phyloP scores from a whole-genome alignment of 768 basidiomycete genomes.

The Hortiboletus campestris region DNA sequence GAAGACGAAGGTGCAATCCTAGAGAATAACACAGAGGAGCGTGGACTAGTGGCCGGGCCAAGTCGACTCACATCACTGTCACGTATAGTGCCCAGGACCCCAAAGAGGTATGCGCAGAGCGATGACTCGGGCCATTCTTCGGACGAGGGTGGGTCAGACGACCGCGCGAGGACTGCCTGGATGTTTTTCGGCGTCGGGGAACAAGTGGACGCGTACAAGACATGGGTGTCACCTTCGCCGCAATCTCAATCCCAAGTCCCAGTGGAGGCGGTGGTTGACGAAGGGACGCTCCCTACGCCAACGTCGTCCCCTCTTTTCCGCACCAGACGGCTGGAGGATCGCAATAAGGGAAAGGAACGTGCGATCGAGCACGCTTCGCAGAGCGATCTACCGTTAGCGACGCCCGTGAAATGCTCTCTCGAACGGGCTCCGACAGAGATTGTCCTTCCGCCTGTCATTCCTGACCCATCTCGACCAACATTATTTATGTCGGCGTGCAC shows the following conservation, averaged over 20 bases:
- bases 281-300: slow-evolving; percentile 23
- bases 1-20: slow-evolving; percentile 11
- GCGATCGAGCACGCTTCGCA: slow-evolving; percentile 1
- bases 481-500: slow-evolving; percentile 5
- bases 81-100: not conserved
- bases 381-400: not conserved
- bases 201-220: slow-evolving; percentile 10
- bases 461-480: not conserved
- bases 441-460: not conserved
- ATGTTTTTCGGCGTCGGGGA: slow-evolving; percentile 48
- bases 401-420: not conserved
- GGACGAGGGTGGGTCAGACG: slow-evolving; percentile 42
- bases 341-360: slow-evolving; percentile 4
- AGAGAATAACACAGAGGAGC: not conserved
- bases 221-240: slow-evolving; percentile 19
- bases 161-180: slow-evolving; percentile 57
- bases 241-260: slow-evolving; percentile 1
- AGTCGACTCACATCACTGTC: not conserved
- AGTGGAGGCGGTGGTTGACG: not conserved
- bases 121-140: slow-evolving; percentile 45
- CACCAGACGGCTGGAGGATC: not conserved
- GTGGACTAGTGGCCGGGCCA: not conserved
- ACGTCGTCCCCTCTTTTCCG: slow-evolving; percentile 20
- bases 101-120: slow-evolving; percentile 20
- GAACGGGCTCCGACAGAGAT: slow-evolving; percentile 1